Evolutionary conservation across 805 yeast genomes (phyloP).

Genomic region (Deakozyma indianensis): DNA sequence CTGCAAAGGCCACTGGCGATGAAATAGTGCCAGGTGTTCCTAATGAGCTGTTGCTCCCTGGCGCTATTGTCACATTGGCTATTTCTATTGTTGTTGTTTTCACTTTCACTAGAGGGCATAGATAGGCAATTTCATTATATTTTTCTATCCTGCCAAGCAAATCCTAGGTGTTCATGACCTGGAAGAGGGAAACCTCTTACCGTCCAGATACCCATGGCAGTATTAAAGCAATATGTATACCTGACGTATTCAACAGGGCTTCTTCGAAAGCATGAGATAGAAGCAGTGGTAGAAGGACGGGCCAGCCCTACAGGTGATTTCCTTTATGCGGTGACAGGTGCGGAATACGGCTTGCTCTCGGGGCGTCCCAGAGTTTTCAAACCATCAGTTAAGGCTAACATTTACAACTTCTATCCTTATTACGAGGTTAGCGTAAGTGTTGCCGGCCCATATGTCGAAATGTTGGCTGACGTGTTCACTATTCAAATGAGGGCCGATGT

Average conservation of each 20-base stretch:
- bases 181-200: no score
- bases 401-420: no score
- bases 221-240: not conserved
- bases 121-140: not conserved
- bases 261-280: not conserved
- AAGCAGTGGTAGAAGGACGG: not conserved
- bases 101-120: conserved; percentile 29
- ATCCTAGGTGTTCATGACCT: no score
- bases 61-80: conserved; percentile 45
- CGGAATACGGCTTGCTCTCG: no score
- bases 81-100: conserved; percentile 44
- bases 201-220: not conserved
- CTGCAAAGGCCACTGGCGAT: not conserved
- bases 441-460: not conserved
- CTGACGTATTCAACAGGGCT: not conserved
- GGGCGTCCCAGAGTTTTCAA: no score
- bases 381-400: no score
- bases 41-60: conserved; percentile 48
- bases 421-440: no score
- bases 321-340: no score
- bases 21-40: conserved; percentile 40
- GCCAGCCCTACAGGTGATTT: no score
- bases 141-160: not conserved
- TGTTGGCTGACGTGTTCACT: not conserved
- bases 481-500: not conserved